phyloP scores from a whole-genome alignment of 805 yeast species.

The Yarrowia bubula region DNA sequence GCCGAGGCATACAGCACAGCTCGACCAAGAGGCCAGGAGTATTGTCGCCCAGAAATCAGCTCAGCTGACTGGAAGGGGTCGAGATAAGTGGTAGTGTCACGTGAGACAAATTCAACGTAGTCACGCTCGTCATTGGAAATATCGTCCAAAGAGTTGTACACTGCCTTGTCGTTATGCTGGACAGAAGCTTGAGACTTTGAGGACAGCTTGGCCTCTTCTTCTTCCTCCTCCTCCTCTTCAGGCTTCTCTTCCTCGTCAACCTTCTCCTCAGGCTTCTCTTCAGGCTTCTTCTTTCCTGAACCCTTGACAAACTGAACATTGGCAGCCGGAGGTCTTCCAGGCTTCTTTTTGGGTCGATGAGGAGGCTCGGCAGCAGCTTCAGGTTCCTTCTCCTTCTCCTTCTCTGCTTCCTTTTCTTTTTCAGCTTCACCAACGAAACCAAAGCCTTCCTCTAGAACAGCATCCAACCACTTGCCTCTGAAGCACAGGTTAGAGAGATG shows the following conservation, averaged over 20 bases:
- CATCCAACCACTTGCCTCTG: conserved; percentile 24
- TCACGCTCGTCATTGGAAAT: neutral
- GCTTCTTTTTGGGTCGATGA: neutral
- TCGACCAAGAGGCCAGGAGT: conserved; percentile 94
- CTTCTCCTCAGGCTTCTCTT: neutral
- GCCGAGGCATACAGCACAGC: conserved; percentile 80
- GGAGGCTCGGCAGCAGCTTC: neutral
- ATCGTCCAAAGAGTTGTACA: neutral
- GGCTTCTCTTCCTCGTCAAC: neutral
- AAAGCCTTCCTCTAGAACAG: conserved; percentile 23
- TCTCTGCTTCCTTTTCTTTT: neutral
- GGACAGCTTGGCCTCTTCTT: neutral
- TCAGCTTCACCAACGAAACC: conserved; percentile 2
- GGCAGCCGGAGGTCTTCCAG: neutral
- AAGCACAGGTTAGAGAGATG: conserved; percentile 21
- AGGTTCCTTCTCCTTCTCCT: neutral
- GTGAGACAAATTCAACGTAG: neutral
- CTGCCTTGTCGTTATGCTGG: neutral
- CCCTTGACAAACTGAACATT: conserved; percentile 11
- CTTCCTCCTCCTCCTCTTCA: neutral
- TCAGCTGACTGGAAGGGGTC: conserved; percentile 77
- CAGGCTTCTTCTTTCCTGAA: neutral
- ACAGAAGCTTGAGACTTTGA: neutral
- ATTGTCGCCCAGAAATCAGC: conserved; percentile 74
- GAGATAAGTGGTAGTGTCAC: conserved; percentile 9